Base-by-base conservation (phyloP, 306 rosid genomes). In the Acacia acuminata region DNA sequence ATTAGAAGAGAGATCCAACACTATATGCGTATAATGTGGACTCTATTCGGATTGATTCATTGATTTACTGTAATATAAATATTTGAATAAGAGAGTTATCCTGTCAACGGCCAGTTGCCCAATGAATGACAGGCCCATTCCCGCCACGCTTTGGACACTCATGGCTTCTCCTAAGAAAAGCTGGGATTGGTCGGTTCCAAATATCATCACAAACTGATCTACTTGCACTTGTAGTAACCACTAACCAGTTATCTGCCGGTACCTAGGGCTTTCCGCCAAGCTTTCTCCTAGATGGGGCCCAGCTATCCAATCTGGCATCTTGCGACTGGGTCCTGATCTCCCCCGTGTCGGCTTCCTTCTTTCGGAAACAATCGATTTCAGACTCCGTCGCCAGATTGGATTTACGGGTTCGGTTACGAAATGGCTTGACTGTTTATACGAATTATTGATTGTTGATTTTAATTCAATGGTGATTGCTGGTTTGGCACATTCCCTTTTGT, bases 401-500 rank as follows among this genome's bases (percentile, higher is more conserved):
- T 25, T 45, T 72, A 44, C 76, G 60, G 0, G 3, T 25, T 72
- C 60, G 34, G 25, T 71, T 45, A 44, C 22, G 76, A 24, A 17
- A 20, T 6, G 55, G 19, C 34, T 32, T 72, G 38, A 72, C n/a
- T 55, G 5, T 72, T 24, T 72, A 25, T 24, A 7, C 27, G 19
- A 47, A 45, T 72, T 45, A 47, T 47, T 22, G 24, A n/a, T 8
- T 56, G 0, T 56, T 56, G 32, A 47, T 25, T 75, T 30, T 53
- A 38, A 19, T 75, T 61, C 4, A 61, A 10, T 25, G 36, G 25
- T 61, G 51, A 55, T n/a, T 7, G 36, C 5, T 73, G 75, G 36
- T 24, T 76, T 34, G 61, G 92, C 81, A 86, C 87, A 84, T 86
- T 75, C 84, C 86, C 81, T 83, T 80, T 66, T 5, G 48, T 27